These are phyloP conservation scores for Fusarium sp. DNA, from an alignment of 2,329 filamentous ascomycete species.

Conservation along the genomic window DNA sequence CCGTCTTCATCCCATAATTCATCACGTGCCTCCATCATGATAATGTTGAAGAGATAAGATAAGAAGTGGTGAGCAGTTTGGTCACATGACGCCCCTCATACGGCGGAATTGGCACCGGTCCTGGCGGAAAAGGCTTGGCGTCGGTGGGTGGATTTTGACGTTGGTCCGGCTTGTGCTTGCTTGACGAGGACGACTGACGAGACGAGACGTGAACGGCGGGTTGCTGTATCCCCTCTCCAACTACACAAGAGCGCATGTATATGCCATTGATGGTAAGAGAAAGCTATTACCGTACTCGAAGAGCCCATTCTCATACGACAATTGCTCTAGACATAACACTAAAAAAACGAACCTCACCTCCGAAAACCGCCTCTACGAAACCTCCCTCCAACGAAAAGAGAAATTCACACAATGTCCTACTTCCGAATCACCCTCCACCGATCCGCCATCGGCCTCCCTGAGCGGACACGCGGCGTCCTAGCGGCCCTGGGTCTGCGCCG, in stretches of 20 bases:
- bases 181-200: slow-evolving; percentile 27
- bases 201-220: slow-evolving; percentile 26
- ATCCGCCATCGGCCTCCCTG: slow-evolving; percentile 85
- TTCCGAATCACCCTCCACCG: slow-evolving; percentile 93
- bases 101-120: neutral
- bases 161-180: slow-evolving; percentile 19
- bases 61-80: neutral
- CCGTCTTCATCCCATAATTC: neutral
- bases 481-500: slow-evolving; percentile 84
- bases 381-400: neutral
- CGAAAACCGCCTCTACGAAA: neutral
- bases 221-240: slow-evolving; percentile 14
- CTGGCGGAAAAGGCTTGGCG: slow-evolving; percentile 23
- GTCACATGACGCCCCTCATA: neutral
- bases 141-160: slow-evolving; percentile 32
- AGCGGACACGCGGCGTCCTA: slow-evolving; percentile 80
- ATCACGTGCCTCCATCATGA: slow-evolving; percentile 2
- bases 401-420: slow-evolving; percentile 66
- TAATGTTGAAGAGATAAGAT: neutral
- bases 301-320: slow-evolving; percentile 9
- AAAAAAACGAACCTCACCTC: neutral
- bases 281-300: neutral
- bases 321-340: slow-evolving; percentile 19
- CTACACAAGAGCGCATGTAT: neutral
- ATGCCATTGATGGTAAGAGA: slow-evolving; percentile 13